Evolutionary conservation across 345 rosid species (phyloP), one percentile per base, ranked within the genome.

Genomic region (Eucalyptus cladocalyx): DNA sequence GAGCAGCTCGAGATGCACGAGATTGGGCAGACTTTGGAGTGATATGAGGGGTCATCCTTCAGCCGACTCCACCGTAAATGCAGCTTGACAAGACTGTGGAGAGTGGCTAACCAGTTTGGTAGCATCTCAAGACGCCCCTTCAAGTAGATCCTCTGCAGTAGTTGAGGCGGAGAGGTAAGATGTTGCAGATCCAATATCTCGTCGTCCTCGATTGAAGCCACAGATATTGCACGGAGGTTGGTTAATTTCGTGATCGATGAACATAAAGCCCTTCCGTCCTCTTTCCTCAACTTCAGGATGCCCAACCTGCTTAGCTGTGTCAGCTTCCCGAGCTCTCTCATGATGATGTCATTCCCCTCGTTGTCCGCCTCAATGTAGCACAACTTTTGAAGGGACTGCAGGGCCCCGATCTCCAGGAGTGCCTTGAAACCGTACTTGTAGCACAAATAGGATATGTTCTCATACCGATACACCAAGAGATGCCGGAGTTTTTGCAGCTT

Each of bases 401-500:
- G 42, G 19, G 87, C 72, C 62, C 94, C 93, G 16, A 94, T 91
- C 49, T 51, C 89, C 32, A 40, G 86, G 19, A 88, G 88, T 49
- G 89, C 91, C 90, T 91, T 91, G 62, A 92, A 93, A 9, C 94
- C 92, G 80, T 81, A 91, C 81, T 92, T 92, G 50, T 87, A 49
- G 76, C 83, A 81, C 43, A 87, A 88, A 87, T 91, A 93, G 3
- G 92, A 87, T 37, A 89, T 86, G 28, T 87, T 72, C 53, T 91
- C 93, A 30, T 92, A 94, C 11, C 93, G 92, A 50, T 93, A 94
- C 15, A 92, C 92, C 16, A 92, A 87, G 24, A 93, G 88, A 87
- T 94, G 93, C 30, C 93, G 91, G 49, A 94, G 94, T 17, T 90
- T 87, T 54, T 90, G 88, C 43, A 94, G 93, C 91, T 91, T 92